Base-by-base conservation (phyloP, 768 basidiomycete species). In the Mycena maculata region DNA sequence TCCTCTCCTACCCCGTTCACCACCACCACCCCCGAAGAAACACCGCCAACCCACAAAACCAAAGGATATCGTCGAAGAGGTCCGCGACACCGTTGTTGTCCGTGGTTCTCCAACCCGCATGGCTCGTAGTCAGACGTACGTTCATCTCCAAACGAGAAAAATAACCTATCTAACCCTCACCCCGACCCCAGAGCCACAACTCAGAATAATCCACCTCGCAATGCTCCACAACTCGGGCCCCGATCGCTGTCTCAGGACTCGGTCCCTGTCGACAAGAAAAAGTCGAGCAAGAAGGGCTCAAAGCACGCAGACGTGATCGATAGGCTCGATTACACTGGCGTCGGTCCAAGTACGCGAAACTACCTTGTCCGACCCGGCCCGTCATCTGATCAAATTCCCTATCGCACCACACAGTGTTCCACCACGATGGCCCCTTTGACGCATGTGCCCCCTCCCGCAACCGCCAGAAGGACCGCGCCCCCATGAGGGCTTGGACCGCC, bases 341-440 rank as follows among this genome's bases (percentile, higher is more conserved):
- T 94, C 44, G 93, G 93, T 11, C 88, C 91, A 62, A 93, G 94
- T 94, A 75, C 70, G 93, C 87, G n/a, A n/a, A n/a, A n/a, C n/a
- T n/a, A n/a, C 49, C 33, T 42, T 38, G 20, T 63, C 57, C 57
- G 56, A 64, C 60, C 59, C 50, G 45, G 42, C 45, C 30, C 53
- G 59, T 73, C 52, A 55, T 72, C 73, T 71, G 60, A 72, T 76
- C 55, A 60, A 8, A 20, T 36, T 44, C 54, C 52, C 65, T 49
- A 44, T 67, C 45, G 39, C 45, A 27, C 30, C 60, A 28, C 30
- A 57, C 70, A 95, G 94, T 93, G 88, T 93, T 95, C 80, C 94
- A 96, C 74, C 94, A 96, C 74, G 94, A 95, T 73, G 94, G 94
- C 31, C 94, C 94, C 15, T 96, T 95, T 76, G 94, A 96, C 75